These are phyloP conservation scores for Trichoderma harzianum DNA, from an alignment of 2,329 filamentous ascomycete genomes.

Conservation along the genomic window DNA sequence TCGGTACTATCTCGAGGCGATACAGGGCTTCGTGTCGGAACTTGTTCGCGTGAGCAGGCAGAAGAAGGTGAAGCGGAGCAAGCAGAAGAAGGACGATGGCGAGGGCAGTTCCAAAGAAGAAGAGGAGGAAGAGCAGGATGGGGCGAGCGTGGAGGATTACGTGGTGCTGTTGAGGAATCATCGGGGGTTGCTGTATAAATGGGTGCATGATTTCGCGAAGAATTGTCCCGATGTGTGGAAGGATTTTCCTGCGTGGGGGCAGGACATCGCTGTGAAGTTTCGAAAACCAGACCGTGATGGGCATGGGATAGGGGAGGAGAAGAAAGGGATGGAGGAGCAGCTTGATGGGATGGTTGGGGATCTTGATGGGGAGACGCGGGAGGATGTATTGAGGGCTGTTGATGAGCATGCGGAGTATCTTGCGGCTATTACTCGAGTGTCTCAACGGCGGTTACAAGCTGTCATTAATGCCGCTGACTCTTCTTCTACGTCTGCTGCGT, in stretches of 20 bases:
- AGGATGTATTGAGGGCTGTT: slow-evolving; percentile 48
- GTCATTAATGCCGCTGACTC: slow-evolving; percentile 42
- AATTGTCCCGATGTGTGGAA: slow-evolving; percentile 64
- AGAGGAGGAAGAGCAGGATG: slow-evolving; percentile 29
- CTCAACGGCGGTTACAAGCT: slow-evolving; percentile 51
- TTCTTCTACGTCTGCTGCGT: neutral
- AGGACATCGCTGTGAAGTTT: slow-evolving; percentile 57
- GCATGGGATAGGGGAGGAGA: neutral
- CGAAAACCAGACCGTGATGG: slow-evolving; percentile 31
- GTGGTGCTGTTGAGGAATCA: slow-evolving; percentile 64
- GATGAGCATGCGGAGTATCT: slow-evolving; percentile 62
- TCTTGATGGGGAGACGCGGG: slow-evolving; percentile 47
- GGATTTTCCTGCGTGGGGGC: slow-evolving; percentile 60
- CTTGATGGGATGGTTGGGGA: slow-evolving; percentile 42
- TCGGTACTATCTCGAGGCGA: slow-evolving; percentile 62
- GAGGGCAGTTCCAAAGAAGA: slow-evolving; percentile 6
- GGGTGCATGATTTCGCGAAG: slow-evolving; percentile 65
- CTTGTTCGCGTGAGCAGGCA: slow-evolving; percentile 60
- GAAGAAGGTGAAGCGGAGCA: slow-evolving; percentile 31
- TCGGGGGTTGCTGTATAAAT: slow-evolving; percentile 61
- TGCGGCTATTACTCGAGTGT: slow-evolving; percentile 49
- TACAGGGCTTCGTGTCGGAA: slow-evolving; percentile 67
- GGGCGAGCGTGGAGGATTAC: slow-evolving; percentile 67
- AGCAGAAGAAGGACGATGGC: neutral
- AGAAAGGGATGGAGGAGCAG: slow-evolving; percentile 38